Evolutionary conservation across 768 basidiomycete species (phyloP), one percentile per base, ranked within the genome.

Genomic region (Coprinellus micaceus): DNA sequence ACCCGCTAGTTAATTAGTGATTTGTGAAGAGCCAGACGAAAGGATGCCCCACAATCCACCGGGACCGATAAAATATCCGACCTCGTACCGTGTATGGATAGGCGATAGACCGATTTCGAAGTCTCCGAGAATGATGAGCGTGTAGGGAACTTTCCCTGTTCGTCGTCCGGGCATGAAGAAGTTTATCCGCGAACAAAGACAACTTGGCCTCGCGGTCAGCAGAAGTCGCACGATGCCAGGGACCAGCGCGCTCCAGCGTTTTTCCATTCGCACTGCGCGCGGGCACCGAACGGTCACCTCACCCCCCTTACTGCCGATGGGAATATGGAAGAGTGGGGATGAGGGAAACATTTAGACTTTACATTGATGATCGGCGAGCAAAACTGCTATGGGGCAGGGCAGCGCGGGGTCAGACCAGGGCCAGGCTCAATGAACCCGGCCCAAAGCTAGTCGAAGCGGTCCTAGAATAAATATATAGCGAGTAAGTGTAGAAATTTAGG

Each of bases 131-230:
- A 51, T 51, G 30, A 51, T 51, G 33, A 29, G 33, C n/a, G 11
- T 10, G 5, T 17, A 19, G 30, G n/a, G 19, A 37, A 10, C 17
- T 24, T 30, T 37, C 49, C 21, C 7, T 4, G 45, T 47, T 47
- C 13, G 24, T 26, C 45, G 36, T n/a, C 28, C 26, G 49, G 29
- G 7, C 30, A 33, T 17, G n/a, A 22, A 24, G 29, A 51, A 21
- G 33, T 51, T 51, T 51, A n/a, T 51, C 49, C 49, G 49, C 21
- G 49, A 37, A 37, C 30, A 36, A 51, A 37, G 49, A 3, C 47
- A 2, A 5, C 30, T 21, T 36, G 5, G 45, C 24, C 45, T 47
- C 10, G 10, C 10, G 15, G 4, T 19, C n/a, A 19, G 5, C 19
- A 7, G 19, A 6, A 37, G 29, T 51, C 49, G 49, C 49, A 51